A percentile compares a stretch with the other conserved stretches of the same genome.
Conservation (phyloP, 805 yeast species). For the Ogataea pini region DNA sequence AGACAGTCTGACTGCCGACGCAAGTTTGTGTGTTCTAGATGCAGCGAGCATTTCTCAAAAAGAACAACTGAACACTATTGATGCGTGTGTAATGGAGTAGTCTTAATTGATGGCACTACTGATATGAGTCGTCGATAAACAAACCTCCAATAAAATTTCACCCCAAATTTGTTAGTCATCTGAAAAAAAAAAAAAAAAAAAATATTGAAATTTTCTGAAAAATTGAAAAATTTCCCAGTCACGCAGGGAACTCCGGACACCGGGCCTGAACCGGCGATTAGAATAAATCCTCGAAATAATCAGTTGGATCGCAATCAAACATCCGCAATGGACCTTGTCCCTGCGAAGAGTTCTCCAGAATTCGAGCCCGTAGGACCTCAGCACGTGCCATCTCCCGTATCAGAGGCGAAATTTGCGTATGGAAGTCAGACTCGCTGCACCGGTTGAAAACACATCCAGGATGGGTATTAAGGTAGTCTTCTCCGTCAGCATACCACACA, state of each 20-base stretch:
- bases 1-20: slow-evolving; percentile 10
- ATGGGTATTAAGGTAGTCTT: slow-evolving; percentile 24
- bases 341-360: background rate
- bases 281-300: slow-evolving; percentile 20
- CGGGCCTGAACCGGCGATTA: slow-evolving; percentile 9
- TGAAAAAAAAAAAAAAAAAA: slow-evolving; percentile 12
- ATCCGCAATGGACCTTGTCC: slow-evolving; percentile 1
- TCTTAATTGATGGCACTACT: too few relatives aligned
- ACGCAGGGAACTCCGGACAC: slow-evolving; percentile 4
- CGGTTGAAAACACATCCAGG: slow-evolving; percentile 27
- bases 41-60: slow-evolving; percentile 14
- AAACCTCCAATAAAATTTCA: slow-evolving; percentile 12
- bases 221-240: slow-evolving; percentile 4
- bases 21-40: slow-evolving; percentile 7
- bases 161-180: slow-evolving; percentile 16
- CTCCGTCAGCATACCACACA: slow-evolving; percentile 21
- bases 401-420: slow-evolving; percentile 29
- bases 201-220: background rate
- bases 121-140: background rate
- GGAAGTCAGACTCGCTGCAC: slow-evolving; percentile 13
- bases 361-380: slow-evolving; percentile 21
- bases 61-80: background rate
- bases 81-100: background rate
- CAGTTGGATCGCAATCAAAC: slow-evolving; percentile 21
- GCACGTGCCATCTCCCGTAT: slow-evolving; percentile 33